Percentiles rank a stretch among this genome's conserved stretches.
These are phyloP conservation scores for Leccinellum luteum DNA, from an alignment of 768 basidiomycete genomes.

Conservation along the genomic window DNA sequence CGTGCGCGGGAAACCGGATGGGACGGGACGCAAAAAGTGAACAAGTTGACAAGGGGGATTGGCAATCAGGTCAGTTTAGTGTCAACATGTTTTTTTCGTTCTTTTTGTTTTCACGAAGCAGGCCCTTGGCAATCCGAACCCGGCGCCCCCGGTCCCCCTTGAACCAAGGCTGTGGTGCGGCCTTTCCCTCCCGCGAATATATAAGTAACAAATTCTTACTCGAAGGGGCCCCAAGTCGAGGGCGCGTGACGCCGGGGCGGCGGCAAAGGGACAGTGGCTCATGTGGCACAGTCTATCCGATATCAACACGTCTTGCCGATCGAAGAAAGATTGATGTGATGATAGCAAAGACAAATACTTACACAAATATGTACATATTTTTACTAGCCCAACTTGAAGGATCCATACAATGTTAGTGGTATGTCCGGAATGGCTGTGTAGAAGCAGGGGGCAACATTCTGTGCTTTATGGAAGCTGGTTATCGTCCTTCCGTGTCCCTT, in stretches of 20 bases:
- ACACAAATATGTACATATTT: background rate
- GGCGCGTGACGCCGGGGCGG: background rate
- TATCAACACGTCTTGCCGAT: conserved; percentile 7
- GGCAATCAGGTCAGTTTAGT: background rate
- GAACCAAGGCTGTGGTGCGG: background rate
- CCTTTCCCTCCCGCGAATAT: conserved; percentile 20
- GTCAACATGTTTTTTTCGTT: background rate
- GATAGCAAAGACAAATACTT: background rate
- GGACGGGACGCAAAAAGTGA: conserved; percentile 1
- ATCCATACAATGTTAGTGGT: background rate
- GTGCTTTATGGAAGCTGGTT: background rate
- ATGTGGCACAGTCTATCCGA: background rate
- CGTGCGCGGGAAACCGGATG: background rate
- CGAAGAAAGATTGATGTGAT: conserved; percentile 6
- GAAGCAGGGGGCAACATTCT: background rate
- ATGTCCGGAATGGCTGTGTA: conserved; percentile 15
- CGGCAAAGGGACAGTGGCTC: background rate
- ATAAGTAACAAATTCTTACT: background rate
- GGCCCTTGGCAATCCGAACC: background rate
- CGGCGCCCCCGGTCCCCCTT: background rate
- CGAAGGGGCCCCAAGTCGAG: conserved; percentile 6
- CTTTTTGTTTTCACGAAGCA: background rate
- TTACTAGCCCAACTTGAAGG: background rate
- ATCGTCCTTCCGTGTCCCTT: background rate
- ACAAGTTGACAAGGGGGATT: conserved; percentile 3